These are phyloP conservation scores for Blastobotrys arbuscula DNA, from an alignment of 1,139 yeast genomes.

Conservation along the genomic window DNA sequence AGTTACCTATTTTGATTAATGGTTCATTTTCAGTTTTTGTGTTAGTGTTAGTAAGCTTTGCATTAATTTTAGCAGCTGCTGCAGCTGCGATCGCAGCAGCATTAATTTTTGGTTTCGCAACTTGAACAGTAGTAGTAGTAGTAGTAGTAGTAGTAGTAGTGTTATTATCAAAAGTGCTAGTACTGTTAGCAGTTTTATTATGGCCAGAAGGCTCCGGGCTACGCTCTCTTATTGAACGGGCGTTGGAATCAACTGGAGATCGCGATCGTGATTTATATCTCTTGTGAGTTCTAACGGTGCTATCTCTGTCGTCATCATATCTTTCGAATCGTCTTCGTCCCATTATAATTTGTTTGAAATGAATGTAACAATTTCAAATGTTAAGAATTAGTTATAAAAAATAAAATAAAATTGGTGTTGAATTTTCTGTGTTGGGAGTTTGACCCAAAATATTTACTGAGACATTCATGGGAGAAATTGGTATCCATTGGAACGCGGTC, in stretches of 20 bases:
- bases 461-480: no score
- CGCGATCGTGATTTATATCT: slow-evolving; percentile 1
- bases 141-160: no score
- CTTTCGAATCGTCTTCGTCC: slow-evolving; percentile 1
- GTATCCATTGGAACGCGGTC: no score
- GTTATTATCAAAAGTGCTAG: no score
- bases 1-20: background rate
- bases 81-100: slow-evolving; percentile 31
- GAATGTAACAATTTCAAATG: no score
- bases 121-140: no score
- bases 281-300: background rate
- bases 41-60: slow-evolving; percentile 21
- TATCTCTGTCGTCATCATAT: background rate
- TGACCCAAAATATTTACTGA: background rate
- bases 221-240: background rate
- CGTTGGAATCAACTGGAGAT: background rate
- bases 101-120: slow-evolving; percentile 21
- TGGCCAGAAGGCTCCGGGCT: no score
- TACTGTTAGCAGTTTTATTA: no score
- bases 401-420: background rate
- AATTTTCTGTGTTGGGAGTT: background rate
- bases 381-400: no score
- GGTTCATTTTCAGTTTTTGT: background rate
- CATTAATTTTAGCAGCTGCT: slow-evolving; percentile 35
- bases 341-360: background rate